These are phyloP conservation scores for Macrophomina tecta DNA, from an alignment of 2,329 filamentous ascomycete genomes.

Conservation along the genomic window DNA sequence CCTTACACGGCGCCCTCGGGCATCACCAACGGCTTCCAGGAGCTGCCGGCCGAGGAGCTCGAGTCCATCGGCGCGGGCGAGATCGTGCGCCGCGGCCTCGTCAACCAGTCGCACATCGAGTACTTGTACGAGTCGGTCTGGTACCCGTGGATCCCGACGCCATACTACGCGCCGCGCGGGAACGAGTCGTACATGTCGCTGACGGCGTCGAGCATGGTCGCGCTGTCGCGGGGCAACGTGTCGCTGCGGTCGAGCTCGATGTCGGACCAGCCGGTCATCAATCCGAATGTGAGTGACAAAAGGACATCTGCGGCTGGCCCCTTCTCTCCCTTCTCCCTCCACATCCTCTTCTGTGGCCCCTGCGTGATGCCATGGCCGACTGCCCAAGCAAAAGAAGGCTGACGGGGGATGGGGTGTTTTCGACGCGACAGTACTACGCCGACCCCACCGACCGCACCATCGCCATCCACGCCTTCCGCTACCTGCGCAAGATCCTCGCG, in stretches of 20 bases:
- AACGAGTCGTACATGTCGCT: slow-evolving; percentile 44
- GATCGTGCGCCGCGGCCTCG: slow-evolving; percentile 32
- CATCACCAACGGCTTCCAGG: slow-evolving; percentile 43
- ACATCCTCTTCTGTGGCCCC: too few relatives aligned
- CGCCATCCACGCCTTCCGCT: slow-evolving; percentile 34
- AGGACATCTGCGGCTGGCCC: too few relatives aligned
- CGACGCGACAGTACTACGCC: slow-evolving; percentile 29
- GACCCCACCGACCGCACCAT: slow-evolving; percentile 32
- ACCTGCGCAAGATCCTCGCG: slow-evolving; percentile 35
- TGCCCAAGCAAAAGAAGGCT: too few relatives aligned
- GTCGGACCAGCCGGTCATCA: slow-evolving; percentile 30
- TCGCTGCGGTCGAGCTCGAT: slow-evolving; percentile 29
- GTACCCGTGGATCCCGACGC: slow-evolving; percentile 35
- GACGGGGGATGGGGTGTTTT: too few relatives aligned
- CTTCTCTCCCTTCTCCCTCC: too few relatives aligned
- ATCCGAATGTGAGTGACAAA: slow-evolving; percentile 28
- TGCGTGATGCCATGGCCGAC: too few relatives aligned
- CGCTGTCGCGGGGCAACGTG: slow-evolving; percentile 31
- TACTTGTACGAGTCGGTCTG: slow-evolving; percentile 35
- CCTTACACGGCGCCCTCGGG: slow-evolving; percentile 41
- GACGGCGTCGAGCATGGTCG: slow-evolving; percentile 38
- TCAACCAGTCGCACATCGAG: slow-evolving; percentile 37
- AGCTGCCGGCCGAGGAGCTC: slow-evolving; percentile 32
- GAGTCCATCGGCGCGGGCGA: slow-evolving; percentile 33
- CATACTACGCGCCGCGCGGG: slow-evolving; percentile 31